phyloP scores from a whole-genome alignment of 1,139 yeast species.

The Debaryomyces robertsiae region DNA sequence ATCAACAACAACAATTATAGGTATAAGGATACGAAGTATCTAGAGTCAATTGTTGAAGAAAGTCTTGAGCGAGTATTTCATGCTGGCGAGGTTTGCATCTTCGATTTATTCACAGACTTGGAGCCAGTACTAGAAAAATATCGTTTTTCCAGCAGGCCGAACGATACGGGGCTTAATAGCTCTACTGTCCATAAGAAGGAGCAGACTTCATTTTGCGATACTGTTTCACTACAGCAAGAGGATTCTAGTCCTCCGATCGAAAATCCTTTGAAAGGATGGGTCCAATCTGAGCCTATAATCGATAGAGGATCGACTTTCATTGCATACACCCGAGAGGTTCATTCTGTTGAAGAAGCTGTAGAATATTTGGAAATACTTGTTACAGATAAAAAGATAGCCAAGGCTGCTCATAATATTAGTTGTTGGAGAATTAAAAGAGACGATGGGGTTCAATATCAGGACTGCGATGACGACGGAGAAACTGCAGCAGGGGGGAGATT shows the following conservation, averaged over 20 bases:
- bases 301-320: conserved; percentile 88
- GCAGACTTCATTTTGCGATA: too few species aligned
- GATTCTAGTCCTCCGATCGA: conserved; percentile 4
- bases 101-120: conserved; percentile 72
- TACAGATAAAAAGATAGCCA: conserved; percentile 64
- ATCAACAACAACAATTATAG: conserved; percentile 31
- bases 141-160: background rate
- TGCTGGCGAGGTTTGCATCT: conserved; percentile 72
- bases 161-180: too few species aligned
- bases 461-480: conserved; percentile 97
- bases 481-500: conserved; percentile 93
- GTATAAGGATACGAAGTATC: conserved; percentile 46
- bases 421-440: conserved; percentile 75
- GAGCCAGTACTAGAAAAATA: conserved; percentile 51
- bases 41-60: conserved; percentile 46
- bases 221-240: too few species aligned
- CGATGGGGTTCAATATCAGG: conserved; percentile 64
- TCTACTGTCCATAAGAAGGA: background rate
- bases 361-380: conserved; percentile 52
- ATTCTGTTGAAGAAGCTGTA: conserved; percentile 66
- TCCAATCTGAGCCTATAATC: conserved; percentile 67
- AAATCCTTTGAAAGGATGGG: conserved; percentile 71
- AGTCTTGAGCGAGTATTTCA: conserved; percentile 52
- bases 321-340: conserved; percentile 68
- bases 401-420: conserved; percentile 78